A percentile compares a stretch with the other conserved stretches of the same genome.
Evolutionary conservation across 1,284 basidiomycete species (phyloP).

Genomic region (Athelia sp.): DNA sequence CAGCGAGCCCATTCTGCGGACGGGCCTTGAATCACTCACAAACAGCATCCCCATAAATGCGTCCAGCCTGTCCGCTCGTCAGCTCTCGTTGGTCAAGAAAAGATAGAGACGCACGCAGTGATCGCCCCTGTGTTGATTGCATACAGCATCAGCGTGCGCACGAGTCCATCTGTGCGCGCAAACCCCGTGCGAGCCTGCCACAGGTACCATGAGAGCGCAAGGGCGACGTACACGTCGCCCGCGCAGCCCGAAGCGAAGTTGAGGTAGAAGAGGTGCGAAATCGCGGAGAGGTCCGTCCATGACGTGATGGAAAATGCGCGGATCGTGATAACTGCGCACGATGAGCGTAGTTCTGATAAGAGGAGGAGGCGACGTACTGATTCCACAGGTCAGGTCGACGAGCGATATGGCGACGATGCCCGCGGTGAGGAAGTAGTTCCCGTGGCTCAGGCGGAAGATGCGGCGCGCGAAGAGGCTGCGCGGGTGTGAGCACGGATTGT

Average conservation of each 20-base stretch:
- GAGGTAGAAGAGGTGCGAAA: constrained; percentile 36
- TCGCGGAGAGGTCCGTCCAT: too few relatives aligned
- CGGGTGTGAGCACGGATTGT: too few relatives aligned
- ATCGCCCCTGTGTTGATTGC: constrained; percentile 44
- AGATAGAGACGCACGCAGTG: constrained; percentile 40
- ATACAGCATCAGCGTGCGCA: constrained; percentile 38
- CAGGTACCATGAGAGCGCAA: constrained; percentile 36
- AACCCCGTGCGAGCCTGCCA: constrained; percentile 38
- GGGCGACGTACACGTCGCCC: constrained; percentile 38
- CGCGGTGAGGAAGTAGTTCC: too few relatives aligned
- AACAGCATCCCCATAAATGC: constrained; percentile 36
- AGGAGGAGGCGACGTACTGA: too few relatives aligned
- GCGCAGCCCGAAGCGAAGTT: constrained; percentile 35
- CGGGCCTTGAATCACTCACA: not conserved
- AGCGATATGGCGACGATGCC: too few relatives aligned
- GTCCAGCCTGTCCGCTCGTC: constrained; percentile 12
- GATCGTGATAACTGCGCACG: too few relatives aligned
- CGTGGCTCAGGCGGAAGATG: too few relatives aligned
- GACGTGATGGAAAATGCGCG: constrained; percentile 4
- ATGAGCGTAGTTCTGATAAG: too few relatives aligned
- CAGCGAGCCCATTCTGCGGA: constrained; percentile 18
- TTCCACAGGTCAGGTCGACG: too few relatives aligned
- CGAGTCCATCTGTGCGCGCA: constrained; percentile 36
- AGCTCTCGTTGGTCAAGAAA: not conserved
- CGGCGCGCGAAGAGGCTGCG: too few relatives aligned